Evolutionary conservation across 192 early-diverging fungal species (phyloP).

Genomic region (Coemansia sp.): DNA sequence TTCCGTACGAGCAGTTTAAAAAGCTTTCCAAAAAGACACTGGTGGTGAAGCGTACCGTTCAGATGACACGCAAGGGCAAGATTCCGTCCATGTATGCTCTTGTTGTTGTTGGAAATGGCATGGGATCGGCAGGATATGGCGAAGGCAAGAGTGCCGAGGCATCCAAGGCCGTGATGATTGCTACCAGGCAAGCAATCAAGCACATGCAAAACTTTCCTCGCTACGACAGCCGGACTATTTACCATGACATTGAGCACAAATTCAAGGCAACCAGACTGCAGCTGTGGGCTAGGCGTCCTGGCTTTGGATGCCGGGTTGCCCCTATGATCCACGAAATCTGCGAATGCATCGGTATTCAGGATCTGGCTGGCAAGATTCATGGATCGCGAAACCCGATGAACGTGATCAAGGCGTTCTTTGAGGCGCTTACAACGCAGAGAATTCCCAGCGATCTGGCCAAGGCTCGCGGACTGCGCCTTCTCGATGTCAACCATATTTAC

Average conservation of each 20-base stretch:
- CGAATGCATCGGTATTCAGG: slow-evolving; percentile 88
- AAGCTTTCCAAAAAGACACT: slow-evolving; percentile 69
- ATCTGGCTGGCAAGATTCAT: slow-evolving; percentile 84
- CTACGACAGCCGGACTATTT: slow-evolving; percentile 93
- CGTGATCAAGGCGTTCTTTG: slow-evolving; percentile 95
- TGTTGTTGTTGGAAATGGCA: slow-evolving; percentile 93
- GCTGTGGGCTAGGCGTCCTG: slow-evolving; percentile 84
- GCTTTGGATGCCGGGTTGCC: slow-evolving; percentile 92
- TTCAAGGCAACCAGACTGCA: slow-evolving; percentile 84
- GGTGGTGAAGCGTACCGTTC: slow-evolving; percentile 72
- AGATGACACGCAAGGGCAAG: slow-evolving; percentile 80
- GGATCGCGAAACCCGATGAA: slow-evolving; percentile 98
- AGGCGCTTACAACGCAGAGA: slow-evolving; percentile 78
- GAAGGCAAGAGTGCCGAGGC: slow-evolving; percentile 85
- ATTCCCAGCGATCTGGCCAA: slow-evolving; percentile 83
- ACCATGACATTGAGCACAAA: slow-evolving; percentile 82
- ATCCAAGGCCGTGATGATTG: slow-evolving; percentile 79
- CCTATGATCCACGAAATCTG: slow-evolving; percentile 94
- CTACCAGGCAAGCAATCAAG: slow-evolving; percentile 84
- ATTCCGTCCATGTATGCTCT: slow-evolving; percentile 81
- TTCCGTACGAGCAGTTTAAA: slow-evolving; percentile 58
- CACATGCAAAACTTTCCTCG: slow-evolving; percentile 80
- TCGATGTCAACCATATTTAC: slow-evolving; percentile 88
- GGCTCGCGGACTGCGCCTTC: slow-evolving; percentile 80
- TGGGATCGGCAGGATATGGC: slow-evolving; percentile 89